These are phyloP conservation scores for Funneliformis caledonium DNA, from an alignment of 371 early-diverging fungal species.

Conservation along the genomic window DNA sequence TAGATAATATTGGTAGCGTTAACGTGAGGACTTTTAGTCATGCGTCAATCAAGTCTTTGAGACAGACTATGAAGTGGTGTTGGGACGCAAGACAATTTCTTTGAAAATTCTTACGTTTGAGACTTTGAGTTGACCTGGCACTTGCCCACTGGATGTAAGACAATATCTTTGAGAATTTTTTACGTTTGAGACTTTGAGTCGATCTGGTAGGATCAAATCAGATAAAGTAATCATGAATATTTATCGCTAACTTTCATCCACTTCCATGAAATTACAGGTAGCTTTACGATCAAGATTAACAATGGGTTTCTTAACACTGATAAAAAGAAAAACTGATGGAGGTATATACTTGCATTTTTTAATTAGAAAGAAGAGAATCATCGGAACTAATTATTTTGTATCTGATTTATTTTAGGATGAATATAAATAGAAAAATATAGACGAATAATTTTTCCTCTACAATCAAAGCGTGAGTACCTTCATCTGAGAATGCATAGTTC, in stretches of 20 bases:
- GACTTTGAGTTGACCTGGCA: constrained; percentile 17
- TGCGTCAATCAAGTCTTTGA: constrained; percentile 32
- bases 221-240: constrained; percentile 23
- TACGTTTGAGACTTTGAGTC: constrained; percentile 34
- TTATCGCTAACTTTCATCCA: not conserved
- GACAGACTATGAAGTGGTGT: constrained; percentile 27
- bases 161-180: constrained; percentile 26
- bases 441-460: too few relatives aligned
- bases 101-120: constrained; percentile 30
- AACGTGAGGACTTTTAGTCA: constrained; percentile 22
- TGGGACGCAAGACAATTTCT: constrained; percentile 24
- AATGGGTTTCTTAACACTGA: constrained; percentile 16
- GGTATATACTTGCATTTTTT: too few relatives aligned
- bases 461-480: too few relatives aligned
- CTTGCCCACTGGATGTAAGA: constrained; percentile 30
- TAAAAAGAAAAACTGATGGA: not conserved
- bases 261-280: constrained; percentile 8
- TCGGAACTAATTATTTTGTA: too few relatives aligned
- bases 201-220: too few relatives aligned
- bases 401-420: too few relatives aligned
- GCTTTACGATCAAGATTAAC: not conserved
- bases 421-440: too few relatives aligned
- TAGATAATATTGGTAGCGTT: constrained; percentile 10
- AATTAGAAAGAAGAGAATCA: too few relatives aligned
- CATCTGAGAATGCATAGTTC: too few relatives aligned